Conservation (phyloP, 2,329 filamentous ascomycete genomes). For the Exophiala calicioides region DNA sequence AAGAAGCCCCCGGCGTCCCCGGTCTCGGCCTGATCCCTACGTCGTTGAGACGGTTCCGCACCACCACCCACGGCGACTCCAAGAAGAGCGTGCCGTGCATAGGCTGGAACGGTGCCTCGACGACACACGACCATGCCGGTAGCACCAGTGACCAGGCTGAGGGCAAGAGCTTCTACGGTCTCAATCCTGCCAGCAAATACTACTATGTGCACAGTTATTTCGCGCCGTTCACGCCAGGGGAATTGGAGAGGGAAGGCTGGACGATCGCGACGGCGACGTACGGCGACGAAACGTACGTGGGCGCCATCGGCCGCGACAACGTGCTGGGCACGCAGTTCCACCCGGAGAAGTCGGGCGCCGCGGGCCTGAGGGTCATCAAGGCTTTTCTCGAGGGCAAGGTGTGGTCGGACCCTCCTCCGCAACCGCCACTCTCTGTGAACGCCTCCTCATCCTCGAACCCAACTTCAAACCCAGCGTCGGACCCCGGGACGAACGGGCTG, state of each 20-base stretch:
- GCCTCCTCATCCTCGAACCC: neutral
- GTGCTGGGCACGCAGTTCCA: slow-evolving; percentile 94
- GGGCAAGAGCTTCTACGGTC: slow-evolving; percentile 68
- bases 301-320: slow-evolving; percentile 82
- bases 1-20: slow-evolving; percentile 69
- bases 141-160: neutral
- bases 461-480: neutral
- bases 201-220: slow-evolving; percentile 99
- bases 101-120: slow-evolving; percentile 92
- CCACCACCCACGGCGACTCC: slow-evolving; percentile 20
- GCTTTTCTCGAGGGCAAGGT: slow-evolving; percentile 79
- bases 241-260: slow-evolving; percentile 82
- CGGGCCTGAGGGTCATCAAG: slow-evolving; percentile 78
- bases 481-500: slow-evolving; percentile 61
- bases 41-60: slow-evolving; percentile 72
- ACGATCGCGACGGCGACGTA: slow-evolving; percentile 88
- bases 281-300: slow-evolving; percentile 85
- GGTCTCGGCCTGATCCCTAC: slow-evolving; percentile 76
- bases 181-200: slow-evolving; percentile 84
- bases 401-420: slow-evolving; percentile 38
- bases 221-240: slow-evolving; percentile 69
- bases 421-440: slow-evolving; percentile 21
- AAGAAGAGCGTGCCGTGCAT: slow-evolving; percentile 84
- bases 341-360: slow-evolving; percentile 92
- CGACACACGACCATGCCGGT: slow-evolving; percentile 42